Conservation (phyloP, 139 green algal genomes). For the Penium margaritaceum region DNA sequence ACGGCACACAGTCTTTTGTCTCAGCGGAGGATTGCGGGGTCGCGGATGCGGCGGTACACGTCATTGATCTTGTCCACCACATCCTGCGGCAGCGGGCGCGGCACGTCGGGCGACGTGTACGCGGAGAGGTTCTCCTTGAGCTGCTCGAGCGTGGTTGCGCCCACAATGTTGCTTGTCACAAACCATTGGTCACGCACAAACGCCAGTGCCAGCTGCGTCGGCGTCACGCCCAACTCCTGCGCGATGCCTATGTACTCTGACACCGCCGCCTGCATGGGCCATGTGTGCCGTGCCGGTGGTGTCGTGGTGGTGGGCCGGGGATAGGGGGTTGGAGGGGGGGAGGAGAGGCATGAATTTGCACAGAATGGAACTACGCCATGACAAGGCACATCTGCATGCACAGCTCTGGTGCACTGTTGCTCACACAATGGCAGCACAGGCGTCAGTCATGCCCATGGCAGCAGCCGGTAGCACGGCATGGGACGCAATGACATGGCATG, state of each 20-base stretch:
- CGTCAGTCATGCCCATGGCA: not conserved
- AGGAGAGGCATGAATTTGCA: not conserved
- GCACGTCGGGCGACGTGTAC: not conserved
- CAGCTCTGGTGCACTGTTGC: too few species aligned
- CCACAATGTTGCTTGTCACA: slow-evolving; percentile 73
- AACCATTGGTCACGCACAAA: slow-evolving; percentile 64
- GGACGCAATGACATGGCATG: too few species aligned
- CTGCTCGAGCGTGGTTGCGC: slow-evolving; percentile 77
- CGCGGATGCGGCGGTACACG: not conserved
- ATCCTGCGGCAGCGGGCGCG: not conserved
- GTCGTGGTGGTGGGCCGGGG: not conserved
- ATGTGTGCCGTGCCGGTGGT: not conserved
- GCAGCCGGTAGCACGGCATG: too few species aligned
- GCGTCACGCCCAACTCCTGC: slow-evolving; percentile 64
- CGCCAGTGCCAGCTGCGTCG: slow-evolving; percentile 66
- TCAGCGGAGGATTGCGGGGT: too few species aligned
- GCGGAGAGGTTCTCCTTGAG: slow-evolving; percentile 63
- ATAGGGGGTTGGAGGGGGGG: not conserved
- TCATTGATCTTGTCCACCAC: not conserved
- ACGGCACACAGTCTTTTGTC: too few species aligned
- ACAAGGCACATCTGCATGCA: not conserved
- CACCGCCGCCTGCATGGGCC: slow-evolving; percentile 51
- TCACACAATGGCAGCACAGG: not conserved
- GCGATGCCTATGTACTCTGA: slow-evolving; percentile 65
- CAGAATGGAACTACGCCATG: too few species aligned